Evolutionary conservation across 2,329 filamentous ascomycete genomes (phyloP), one percentile per base, ranked within the genome.

Genomic region (Dothiorella sarmentorum): DNA sequence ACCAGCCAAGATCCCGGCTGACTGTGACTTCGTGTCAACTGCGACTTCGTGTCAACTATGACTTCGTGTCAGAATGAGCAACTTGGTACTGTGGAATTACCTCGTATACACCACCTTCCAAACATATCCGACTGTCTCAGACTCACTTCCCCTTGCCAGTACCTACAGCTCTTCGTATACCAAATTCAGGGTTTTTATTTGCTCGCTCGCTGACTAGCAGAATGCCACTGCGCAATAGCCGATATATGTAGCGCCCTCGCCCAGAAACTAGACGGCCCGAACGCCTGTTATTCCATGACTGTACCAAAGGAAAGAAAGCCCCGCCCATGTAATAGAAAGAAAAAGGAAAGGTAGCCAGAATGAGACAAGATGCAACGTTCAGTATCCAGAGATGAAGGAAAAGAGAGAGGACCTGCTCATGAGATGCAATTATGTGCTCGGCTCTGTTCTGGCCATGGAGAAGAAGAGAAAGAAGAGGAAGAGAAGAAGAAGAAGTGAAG

Each of bases 371-470:
- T 29, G 49, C 49, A 37, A 49, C 17, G 47, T 52, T n/a, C 10
- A 15, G 7, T 29, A 18, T 26, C 26, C 22, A n/a, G 31, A 24
- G 27, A 29, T 10, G 13, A 53, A 27, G 27, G n/a, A 49, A 17
- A 58, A 29, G 9, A 18, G 26, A 38, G 22, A 45, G 55, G 42
- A 17, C 31, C 55, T 43, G 42, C 55, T 43, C 42, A 47, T 58
- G 43, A 38, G 35, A 58, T 58, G 55, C 55, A 49, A 49, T 49
- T 38, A 49, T 47, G 43, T 49, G 55, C 42, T 9, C 24, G 35
- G 49, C 49, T 47, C 55, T 35, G 22, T 22, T 26, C 17, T 31
- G 42, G 22, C 43, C 55, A 38, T 7, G 35, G 17, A 40, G 35
- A 49, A 35, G 20, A 26, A n/a, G n/a, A n/a, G n/a, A n/a, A n/a